Evolutionary conservation across 108 stramenopile species (phyloP).

Genomic region (Nitzschia sp.): DNA sequence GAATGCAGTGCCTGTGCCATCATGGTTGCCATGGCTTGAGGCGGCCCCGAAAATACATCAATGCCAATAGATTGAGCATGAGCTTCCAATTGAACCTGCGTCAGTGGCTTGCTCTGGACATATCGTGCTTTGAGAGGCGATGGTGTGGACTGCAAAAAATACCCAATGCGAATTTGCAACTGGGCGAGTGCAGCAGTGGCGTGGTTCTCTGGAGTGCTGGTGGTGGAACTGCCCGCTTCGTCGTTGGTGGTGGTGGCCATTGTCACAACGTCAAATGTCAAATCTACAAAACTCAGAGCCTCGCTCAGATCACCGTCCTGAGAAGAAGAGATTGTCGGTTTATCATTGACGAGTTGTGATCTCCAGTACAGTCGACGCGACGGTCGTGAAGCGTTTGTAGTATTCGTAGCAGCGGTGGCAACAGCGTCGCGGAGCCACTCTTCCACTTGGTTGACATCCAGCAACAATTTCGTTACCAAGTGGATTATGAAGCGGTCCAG

Average conservation of each 20-base stretch:
- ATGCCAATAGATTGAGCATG: slow-evolving; percentile 1
- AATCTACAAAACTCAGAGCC: slow-evolving; percentile 20
- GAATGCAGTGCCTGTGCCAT: slow-evolving; percentile 5
- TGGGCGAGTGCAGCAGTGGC: neutral
- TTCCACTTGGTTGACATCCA: neutral
- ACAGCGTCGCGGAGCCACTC: too few species aligned
- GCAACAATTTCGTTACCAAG: slow-evolving; percentile 13
- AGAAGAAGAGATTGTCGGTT: neutral
- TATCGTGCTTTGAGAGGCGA: neutral
- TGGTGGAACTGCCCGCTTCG: too few species aligned
- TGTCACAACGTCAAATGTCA: slow-evolving; percentile 16
- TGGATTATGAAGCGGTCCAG: slow-evolving; percentile 22
- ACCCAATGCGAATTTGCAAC: slow-evolving; percentile 1
- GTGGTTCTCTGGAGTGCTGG: too few species aligned
- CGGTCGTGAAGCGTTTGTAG: too few species aligned
- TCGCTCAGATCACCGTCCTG: neutral
- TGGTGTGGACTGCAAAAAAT: neutral
- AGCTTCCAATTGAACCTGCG: neutral
- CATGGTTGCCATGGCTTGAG: slow-evolving; percentile 7
- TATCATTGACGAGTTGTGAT: slow-evolving; percentile 7
- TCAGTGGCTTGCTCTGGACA: slow-evolving; percentile 6
- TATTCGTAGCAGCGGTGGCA: too few species aligned
- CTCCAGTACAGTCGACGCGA: slow-evolving; percentile 30
- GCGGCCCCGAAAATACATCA: neutral
- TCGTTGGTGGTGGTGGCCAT: too few species aligned